Evolutionary conservation across 2,329 filamentous ascomycete species (phyloP).

Genomic region (Clarireedia paspali): DNA sequence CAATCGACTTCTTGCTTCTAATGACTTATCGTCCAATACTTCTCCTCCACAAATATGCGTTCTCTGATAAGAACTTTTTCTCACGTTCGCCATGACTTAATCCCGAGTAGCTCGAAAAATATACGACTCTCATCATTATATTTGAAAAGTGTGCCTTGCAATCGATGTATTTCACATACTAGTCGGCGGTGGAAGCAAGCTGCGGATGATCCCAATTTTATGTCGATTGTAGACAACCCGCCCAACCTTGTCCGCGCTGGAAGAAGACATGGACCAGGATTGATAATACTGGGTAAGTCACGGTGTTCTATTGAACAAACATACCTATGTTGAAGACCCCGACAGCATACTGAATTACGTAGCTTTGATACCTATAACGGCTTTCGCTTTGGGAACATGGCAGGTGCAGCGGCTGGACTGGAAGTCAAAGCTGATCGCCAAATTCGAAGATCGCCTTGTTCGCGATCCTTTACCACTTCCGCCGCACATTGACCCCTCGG

Average conservation of each 20-base stretch:
- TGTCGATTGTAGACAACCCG: slow-evolving; percentile 81
- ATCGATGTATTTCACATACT: slow-evolving; percentile 22
- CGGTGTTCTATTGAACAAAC: neutral
- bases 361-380: slow-evolving; percentile 75
- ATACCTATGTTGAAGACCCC: too few relatives aligned
- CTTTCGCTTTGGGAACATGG: slow-evolving; percentile 88
- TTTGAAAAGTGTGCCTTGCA: slow-evolving; percentile 19
- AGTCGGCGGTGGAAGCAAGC: slow-evolving; percentile 18
- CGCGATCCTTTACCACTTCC: slow-evolving; percentile 81
- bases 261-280: slow-evolving; percentile 66
- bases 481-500: slow-evolving; percentile 71
- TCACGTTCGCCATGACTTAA: neutral
- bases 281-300: slow-evolving; percentile 63
- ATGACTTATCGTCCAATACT: too few relatives aligned
- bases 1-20: too few relatives aligned
- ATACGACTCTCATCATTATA: neutral
- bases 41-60: neutral
- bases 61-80: neutral
- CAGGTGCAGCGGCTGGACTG: slow-evolving; percentile 87
- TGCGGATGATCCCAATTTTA: slow-evolving; percentile 71
- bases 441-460: slow-evolving; percentile 84
- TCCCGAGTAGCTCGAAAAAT: neutral
- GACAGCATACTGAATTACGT: neutral
- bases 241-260: slow-evolving; percentile 71
- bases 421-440: slow-evolving; percentile 89